These are phyloP conservation scores for Bipolaris oryzae DNA, from an alignment of 2,329 filamentous ascomycete species.

Conservation along the genomic window DNA sequence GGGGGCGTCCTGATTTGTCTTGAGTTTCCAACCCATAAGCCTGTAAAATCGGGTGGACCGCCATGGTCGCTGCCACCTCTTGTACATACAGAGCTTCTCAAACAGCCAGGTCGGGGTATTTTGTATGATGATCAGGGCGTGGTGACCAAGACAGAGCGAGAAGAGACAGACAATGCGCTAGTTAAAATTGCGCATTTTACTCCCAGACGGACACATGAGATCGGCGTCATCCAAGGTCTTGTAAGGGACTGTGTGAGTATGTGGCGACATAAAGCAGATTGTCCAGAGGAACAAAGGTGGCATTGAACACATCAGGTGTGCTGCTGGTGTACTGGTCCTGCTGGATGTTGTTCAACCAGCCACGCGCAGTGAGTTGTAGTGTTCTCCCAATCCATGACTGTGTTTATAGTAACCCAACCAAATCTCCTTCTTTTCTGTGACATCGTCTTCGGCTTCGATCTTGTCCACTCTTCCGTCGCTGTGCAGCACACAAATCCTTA, in stretches of 20 bases:
- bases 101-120: constrained; percentile 70
- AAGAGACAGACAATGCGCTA: constrained; percentile 50
- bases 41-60: constrained; percentile 68
- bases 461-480: constrained; percentile 78
- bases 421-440: constrained; percentile 62
- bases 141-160: constrained; percentile 55
- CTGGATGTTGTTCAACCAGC: constrained; percentile 26
- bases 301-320: background rate
- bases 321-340: background rate
- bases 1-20: constrained; percentile 66
- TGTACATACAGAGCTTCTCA: constrained; percentile 74
- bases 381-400: constrained; percentile 91
- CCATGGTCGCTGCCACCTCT: constrained; percentile 73
- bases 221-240: constrained; percentile 54
- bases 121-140: constrained; percentile 63
- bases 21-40: constrained; percentile 79
- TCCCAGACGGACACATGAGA: constrained; percentile 62
- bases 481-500: constrained; percentile 84
- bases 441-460: constrained; percentile 62
- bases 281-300: constrained; percentile 6
- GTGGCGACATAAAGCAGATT: constrained; percentile 50
- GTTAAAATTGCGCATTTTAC: constrained; percentile 60
- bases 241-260: constrained; percentile 57
- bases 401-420: constrained; percentile 97
- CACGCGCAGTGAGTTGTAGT: constrained; percentile 84